phyloP scores from a whole-genome alignment of 768 basidiomycete genomes.

The Agrocybe chaxingu region DNA sequence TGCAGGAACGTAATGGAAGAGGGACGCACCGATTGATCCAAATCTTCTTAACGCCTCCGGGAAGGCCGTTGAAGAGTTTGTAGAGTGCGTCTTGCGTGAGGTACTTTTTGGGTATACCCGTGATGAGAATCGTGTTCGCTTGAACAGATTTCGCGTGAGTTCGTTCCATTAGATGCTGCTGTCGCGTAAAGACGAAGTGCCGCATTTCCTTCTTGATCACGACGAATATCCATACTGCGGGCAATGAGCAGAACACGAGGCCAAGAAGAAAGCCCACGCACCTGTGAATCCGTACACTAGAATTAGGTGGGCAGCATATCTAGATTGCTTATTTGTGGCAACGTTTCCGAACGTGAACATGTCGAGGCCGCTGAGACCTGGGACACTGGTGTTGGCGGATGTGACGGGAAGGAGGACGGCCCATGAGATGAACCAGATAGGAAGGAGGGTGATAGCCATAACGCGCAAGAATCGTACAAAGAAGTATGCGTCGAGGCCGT shows the following conservation, averaged over 20 bases:
- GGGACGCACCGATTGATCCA: constrained; percentile 80
- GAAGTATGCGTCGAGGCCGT: constrained; percentile 90
- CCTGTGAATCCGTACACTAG: constrained; percentile 77
- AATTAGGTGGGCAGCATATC: constrained; percentile 80
- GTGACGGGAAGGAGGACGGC: constrained; percentile 76
- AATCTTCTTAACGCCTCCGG: constrained; percentile 86
- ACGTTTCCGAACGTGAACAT: constrained; percentile 84
- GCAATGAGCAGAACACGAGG: not conserved
- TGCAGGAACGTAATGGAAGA: not conserved
- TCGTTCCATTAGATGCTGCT: constrained; percentile 75
- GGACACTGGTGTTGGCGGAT: constrained; percentile 45
- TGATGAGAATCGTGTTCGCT: constrained; percentile 87
- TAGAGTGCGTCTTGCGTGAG: constrained; percentile 67
- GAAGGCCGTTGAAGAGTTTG: constrained; percentile 74
- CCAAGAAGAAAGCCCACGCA: constrained; percentile 31
- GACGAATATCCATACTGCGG: constrained; percentile 79
- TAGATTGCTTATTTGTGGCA: constrained; percentile 35
- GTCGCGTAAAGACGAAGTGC: constrained; percentile 77
- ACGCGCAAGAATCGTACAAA: constrained; percentile 88
- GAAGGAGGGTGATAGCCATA: constrained; percentile 78
- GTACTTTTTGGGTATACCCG: constrained; percentile 80
- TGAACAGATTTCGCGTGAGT: constrained; percentile 75
- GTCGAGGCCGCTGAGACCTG: constrained; percentile 55
- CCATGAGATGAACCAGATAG: constrained; percentile 94
- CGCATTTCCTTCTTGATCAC: constrained; percentile 79